Conservation (phyloP, 495 filamentous ascomycete species). For the Aspergillus sclerotiicarbonarius region DNA sequence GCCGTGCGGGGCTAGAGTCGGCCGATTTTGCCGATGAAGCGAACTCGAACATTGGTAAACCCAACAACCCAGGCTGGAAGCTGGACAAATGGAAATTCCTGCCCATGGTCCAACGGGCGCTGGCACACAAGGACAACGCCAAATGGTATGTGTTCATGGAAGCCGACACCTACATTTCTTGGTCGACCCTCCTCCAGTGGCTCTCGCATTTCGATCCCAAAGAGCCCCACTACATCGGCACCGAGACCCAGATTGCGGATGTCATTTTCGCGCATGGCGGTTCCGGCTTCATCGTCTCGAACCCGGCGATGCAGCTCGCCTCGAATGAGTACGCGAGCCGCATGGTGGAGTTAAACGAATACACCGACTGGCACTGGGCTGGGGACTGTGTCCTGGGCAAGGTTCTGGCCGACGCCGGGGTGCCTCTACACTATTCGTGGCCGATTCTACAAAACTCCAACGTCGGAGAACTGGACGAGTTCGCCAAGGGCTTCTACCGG, state of each 20-base stretch:
- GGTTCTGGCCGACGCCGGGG: constrained; percentile 54
- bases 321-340: constrained; percentile 45
- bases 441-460: constrained; percentile 53
- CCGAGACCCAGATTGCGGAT: constrained; percentile 52
- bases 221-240: constrained; percentile 58
- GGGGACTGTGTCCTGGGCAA: constrained; percentile 65
- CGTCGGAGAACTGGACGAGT: constrained; percentile 44
- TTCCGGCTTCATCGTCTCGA: constrained; percentile 63
- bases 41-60: constrained; percentile 46
- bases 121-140: constrained; percentile 42
- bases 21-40: constrained; percentile 43
- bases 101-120: constrained; percentile 52
- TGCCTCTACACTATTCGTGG: constrained; percentile 48
- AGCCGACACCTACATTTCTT: constrained; percentile 65
- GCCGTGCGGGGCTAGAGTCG: constrained; percentile 38
- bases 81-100: constrained; percentile 62
- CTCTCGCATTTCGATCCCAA: constrained; percentile 48
- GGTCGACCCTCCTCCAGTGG: constrained; percentile 60
- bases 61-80: constrained; percentile 53
- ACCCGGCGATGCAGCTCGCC: constrained; percentile 48
- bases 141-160: constrained; percentile 72
- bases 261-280: constrained; percentile 66
- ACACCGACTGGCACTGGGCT: constrained; percentile 59
- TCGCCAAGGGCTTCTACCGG: constrained; percentile 39
- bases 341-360: constrained; percentile 50